phyloP scores from a whole-genome alignment of 495 filamentous ascomycete genomes.

The Evernia prunastri region DNA sequence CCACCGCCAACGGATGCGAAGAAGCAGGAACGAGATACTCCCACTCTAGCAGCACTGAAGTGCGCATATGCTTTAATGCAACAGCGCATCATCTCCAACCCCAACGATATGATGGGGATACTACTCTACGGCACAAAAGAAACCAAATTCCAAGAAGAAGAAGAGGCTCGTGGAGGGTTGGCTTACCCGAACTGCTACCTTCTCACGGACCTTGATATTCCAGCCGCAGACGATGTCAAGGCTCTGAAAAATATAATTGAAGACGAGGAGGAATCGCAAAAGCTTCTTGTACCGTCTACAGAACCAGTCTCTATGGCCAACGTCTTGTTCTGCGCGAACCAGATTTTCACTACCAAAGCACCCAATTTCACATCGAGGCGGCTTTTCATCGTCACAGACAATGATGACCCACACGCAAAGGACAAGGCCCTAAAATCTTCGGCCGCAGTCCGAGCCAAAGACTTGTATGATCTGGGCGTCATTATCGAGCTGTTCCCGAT shows the following conservation, averaged over 20 bases:
- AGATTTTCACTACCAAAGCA: conserved; percentile 92
- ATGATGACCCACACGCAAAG: conserved; percentile 75
- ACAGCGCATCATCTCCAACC: conserved; percentile 94
- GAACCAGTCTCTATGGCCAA: conserved; percentile 78
- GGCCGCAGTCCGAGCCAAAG: conserved; percentile 81
- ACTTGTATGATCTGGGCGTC: conserved; percentile 91
- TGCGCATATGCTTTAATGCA: conserved; percentile 95
- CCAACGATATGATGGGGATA: conserved; percentile 95
- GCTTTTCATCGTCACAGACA: conserved; percentile 91
- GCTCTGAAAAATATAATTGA: conserved; percentile 66
- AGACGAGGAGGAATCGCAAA: conserved; percentile 55
- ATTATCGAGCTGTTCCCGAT: conserved; percentile 93
- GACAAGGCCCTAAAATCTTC: conserved; percentile 65
- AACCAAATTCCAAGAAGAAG: conserved; percentile 70
- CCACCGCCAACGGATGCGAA: conserved; percentile 60
- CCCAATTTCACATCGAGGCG: conserved; percentile 89
- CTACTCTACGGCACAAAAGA: conserved; percentile 88
- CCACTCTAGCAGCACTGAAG: conserved; percentile 77
- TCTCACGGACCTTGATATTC: conserved; percentile 80
- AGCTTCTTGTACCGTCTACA: conserved; percentile 61
- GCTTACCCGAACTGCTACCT: conserved; percentile 91
- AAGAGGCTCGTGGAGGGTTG: conserved; percentile 50
- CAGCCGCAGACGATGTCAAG: conserved; percentile 81
- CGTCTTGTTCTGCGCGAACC: conserved; percentile 89
- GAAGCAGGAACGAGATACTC: conserved; percentile 65